phyloP scores from a whole-genome alignment of 495 filamentous ascomycete genomes.

The Penicillium salamii region DNA sequence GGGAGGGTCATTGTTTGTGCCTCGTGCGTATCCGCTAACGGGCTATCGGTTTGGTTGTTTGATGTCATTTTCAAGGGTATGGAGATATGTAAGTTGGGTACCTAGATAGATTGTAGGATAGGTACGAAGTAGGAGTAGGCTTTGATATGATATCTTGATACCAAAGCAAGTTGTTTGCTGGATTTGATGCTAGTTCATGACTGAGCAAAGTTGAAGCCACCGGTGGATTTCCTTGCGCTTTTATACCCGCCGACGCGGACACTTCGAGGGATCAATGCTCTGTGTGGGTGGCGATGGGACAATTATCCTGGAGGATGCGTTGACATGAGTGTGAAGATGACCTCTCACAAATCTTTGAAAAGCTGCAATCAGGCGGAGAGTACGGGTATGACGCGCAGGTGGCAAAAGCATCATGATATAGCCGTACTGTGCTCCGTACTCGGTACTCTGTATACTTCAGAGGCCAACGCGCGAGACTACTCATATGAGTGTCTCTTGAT shows the following conservation, averaged over 20 bases:
- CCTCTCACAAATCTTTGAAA: not conserved
- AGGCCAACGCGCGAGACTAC: too few relatives aligned
- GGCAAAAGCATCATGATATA: slow-evolving; percentile 2
- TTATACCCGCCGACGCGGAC: slow-evolving; percentile 2
- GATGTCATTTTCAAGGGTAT: not conserved
- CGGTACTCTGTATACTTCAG: too few relatives aligned
- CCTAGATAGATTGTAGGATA: not conserved
- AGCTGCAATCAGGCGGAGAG: not conserved
- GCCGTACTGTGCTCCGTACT: too few relatives aligned
- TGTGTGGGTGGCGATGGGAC: not conserved
- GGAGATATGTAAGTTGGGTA: not conserved
- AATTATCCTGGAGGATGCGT: not conserved
- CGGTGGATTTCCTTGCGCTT: not conserved
- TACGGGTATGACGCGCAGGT: slow-evolving; percentile 10
- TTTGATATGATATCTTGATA: not conserved
- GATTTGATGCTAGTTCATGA: not conserved
- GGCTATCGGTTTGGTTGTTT: not conserved
- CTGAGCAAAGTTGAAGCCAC: not conserved
- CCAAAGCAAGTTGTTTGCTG: not conserved
- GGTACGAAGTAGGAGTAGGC: too few relatives aligned
- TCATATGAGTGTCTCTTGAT: too few relatives aligned
- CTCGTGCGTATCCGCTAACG: not conserved
- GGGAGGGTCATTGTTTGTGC: not conserved
- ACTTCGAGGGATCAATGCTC: not conserved
- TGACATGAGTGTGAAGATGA: not conserved